Percentiles rank a stretch among this genome's conserved stretches.
Conservation (phyloP, 2,329 filamentous ascomycete genomes). For the Coniochaeta sp. region DNA sequence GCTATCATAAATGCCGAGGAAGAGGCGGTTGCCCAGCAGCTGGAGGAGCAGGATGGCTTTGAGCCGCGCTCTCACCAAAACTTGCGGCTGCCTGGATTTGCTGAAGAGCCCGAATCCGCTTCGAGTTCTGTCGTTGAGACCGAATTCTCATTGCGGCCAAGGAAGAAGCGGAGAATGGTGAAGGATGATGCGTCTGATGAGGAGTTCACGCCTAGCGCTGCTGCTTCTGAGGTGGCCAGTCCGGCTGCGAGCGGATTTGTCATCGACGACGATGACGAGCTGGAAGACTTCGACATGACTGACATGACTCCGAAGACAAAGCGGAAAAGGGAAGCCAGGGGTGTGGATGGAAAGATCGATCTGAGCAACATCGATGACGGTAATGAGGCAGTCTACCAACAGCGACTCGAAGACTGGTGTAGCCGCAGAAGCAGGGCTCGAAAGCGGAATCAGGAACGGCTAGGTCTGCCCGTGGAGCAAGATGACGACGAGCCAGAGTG, state of each 20-base stretch:
- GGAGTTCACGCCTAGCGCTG: constrained; percentile 29
- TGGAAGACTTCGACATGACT: constrained; percentile 24
- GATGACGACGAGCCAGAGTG: constrained; percentile 55
- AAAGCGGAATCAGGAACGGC: constrained; percentile 23
- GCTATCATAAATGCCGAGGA: constrained; percentile 78
- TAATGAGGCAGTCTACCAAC: constrained; percentile 73
- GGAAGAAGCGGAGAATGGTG: constrained; percentile 44
- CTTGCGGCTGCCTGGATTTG: constrained; percentile 67
- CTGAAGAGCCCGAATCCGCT: constrained; percentile 35
- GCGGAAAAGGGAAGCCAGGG: constrained; percentile 20
- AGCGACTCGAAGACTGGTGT: constrained; percentile 70
- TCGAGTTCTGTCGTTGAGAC: constrained; percentile 29
- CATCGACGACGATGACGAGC: constrained; percentile 23
- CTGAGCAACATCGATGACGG: constrained; percentile 73
- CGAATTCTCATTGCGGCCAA: constrained; percentile 52
- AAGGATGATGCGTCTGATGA: constrained; percentile 30
- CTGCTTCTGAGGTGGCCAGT: constrained; percentile 17
- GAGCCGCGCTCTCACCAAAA: constrained; percentile 62
- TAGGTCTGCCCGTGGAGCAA: constrained; percentile 27
- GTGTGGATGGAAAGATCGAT: constrained; percentile 33
- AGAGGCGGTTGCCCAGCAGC: constrained; percentile 49
- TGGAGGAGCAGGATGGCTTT: constrained; percentile 33
- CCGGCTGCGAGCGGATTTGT: constrained; percentile 18
- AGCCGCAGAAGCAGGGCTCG: constrained; percentile 36
- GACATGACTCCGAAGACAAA: constrained; percentile 27